phyloP scores from a whole-genome alignment of 1,284 basidiomycete genomes.

The Sanghuangporus sanghuang region DNA sequence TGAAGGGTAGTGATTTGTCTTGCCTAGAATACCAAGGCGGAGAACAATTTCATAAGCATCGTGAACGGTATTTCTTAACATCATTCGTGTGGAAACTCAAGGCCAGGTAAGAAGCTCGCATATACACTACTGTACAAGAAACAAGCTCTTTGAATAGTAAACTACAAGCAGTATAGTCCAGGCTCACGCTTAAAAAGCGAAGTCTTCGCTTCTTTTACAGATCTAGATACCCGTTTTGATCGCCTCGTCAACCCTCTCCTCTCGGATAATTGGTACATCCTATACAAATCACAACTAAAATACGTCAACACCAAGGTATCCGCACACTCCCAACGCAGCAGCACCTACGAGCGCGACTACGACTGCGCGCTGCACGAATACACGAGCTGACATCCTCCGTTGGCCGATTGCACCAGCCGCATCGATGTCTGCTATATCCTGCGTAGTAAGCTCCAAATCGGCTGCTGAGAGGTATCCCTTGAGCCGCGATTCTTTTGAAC shows the following conservation, averaged over 20 bases:
- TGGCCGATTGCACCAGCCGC: conserved; percentile 41
- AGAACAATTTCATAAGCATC: no score
- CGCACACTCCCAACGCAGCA: conserved; percentile 10
- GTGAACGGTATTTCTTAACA: no score
- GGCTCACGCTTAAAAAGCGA: neutral
- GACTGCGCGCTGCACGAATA: conserved; percentile 11
- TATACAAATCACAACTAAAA: neutral
- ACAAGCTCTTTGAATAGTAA: neutral
- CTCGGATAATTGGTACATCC: neutral
- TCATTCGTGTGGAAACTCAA: no score
- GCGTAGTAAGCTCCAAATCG: conserved; percentile 35
- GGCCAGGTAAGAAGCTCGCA: neutral
- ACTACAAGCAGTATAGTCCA: no score
- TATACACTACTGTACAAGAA: neutral
- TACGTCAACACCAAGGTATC: conserved; percentile 13
- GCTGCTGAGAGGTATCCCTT: conserved; percentile 63
- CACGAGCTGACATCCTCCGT: conserved; percentile 3
- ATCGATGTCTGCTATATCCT: conserved; percentile 56
- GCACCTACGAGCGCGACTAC: conserved; percentile 7
- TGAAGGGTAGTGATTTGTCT: no score
- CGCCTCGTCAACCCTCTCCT: neutral
- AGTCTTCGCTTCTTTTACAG: neutral
- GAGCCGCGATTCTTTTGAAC: conserved; percentile 57
- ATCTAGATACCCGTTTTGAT: neutral
- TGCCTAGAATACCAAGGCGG: no score